These are phyloP conservation scores for Phytophthora pluvialis DNA, from an alignment of 352 stramenopile species.

Conservation along the genomic window DNA sequence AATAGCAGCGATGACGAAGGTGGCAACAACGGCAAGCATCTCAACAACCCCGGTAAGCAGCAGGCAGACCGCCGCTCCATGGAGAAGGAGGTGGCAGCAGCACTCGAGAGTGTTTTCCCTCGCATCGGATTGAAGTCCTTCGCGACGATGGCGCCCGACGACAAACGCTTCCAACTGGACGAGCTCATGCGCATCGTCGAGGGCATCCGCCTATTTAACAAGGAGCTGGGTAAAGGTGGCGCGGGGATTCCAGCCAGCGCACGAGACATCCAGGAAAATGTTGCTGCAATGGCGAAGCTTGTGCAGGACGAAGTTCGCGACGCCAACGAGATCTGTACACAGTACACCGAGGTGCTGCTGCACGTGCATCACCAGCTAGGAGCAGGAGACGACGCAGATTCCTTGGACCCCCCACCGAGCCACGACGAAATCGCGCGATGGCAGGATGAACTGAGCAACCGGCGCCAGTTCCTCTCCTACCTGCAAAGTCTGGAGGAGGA, in stretches of 20 bases:
- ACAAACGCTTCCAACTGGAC: slow-evolving; percentile 91
- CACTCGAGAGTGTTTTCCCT: slow-evolving; percentile 95
- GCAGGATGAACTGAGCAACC: slow-evolving; percentile 93
- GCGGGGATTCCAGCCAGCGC: slow-evolving; percentile 76
- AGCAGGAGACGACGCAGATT: slow-evolving; percentile 33
- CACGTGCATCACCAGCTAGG: slow-evolving; percentile 69
- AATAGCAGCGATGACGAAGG: slow-evolving; percentile 25
- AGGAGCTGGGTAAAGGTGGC: slow-evolving; percentile 87
- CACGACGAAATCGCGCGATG: slow-evolving; percentile 73
- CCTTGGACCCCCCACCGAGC: slow-evolving; percentile 18
- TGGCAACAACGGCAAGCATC: slow-evolving; percentile 25
- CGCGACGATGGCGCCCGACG: slow-evolving; percentile 87
- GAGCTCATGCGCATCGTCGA: slow-evolving; percentile 93
- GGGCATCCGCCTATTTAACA: slow-evolving; percentile 95
- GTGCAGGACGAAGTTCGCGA: slow-evolving; percentile 68
- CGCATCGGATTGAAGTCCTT: slow-evolving; percentile 94
- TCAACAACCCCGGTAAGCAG: slow-evolving; percentile 37
- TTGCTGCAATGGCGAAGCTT: slow-evolving; percentile 48
- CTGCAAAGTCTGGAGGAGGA: slow-evolving; percentile 93
- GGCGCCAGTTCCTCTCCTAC: slow-evolving; percentile 92
- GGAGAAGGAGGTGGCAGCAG: slow-evolving; percentile 89
- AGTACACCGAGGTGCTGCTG: slow-evolving; percentile 84
- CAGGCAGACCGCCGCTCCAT: slow-evolving; percentile 69
- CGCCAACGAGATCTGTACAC: slow-evolving; percentile 73
- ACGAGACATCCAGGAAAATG: slow-evolving; percentile 64